Evolutionary conservation across 441 rosid genomes (phyloP).

Genomic region (Geranium incanum): DNA sequence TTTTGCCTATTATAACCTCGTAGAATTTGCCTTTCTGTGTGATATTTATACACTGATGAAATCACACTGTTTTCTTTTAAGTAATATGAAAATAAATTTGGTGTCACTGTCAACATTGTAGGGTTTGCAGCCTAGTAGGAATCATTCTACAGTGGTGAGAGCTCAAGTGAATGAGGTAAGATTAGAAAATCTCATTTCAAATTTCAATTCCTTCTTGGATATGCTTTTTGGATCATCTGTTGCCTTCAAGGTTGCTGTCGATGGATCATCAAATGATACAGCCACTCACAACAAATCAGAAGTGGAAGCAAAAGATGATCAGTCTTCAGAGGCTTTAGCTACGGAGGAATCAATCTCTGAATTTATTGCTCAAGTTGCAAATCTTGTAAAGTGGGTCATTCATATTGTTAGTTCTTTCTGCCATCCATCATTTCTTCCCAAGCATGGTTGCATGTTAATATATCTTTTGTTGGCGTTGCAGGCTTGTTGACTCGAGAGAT

Average conservation of each 20-base stretch:
- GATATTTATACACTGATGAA: not conserved
- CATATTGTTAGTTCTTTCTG: not conserved
- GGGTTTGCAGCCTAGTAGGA: slow-evolving; percentile 38
- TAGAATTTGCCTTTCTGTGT: not conserved
- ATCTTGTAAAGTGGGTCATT: slow-evolving; percentile 65
- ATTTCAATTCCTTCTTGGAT: slow-evolving; percentile 31
- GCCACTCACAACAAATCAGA: slow-evolving; percentile 33
- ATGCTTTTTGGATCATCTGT: slow-evolving; percentile 45
- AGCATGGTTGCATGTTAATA: not conserved
- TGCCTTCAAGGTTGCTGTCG: slow-evolving; percentile 52
- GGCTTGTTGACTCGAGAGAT: slow-evolving; percentile 87
- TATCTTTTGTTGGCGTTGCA: slow-evolving; percentile 28
- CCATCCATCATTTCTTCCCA: not conserved
- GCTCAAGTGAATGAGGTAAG: slow-evolving; percentile 66
- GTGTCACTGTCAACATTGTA: slow-evolving; percentile 16
- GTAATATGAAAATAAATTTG: slow-evolving; percentile 13
- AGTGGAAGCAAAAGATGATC: slow-evolving; percentile 34
- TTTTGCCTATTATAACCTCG: not conserved
- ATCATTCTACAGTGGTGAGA: slow-evolving; percentile 40
- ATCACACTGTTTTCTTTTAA: not conserved
- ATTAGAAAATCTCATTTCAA: slow-evolving; percentile 31
- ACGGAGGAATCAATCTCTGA: slow-evolving; percentile 62
- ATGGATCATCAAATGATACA: slow-evolving; percentile 51
- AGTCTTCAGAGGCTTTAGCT: slow-evolving; percentile 35
- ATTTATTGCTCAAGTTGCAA: slow-evolving; percentile 65